Percentiles rank a stretch among this genome's conserved stretches.
phyloP scores from a whole-genome alignment of 2,329 filamentous ascomycete genomes.

The Biscogniauxia sp. region DNA sequence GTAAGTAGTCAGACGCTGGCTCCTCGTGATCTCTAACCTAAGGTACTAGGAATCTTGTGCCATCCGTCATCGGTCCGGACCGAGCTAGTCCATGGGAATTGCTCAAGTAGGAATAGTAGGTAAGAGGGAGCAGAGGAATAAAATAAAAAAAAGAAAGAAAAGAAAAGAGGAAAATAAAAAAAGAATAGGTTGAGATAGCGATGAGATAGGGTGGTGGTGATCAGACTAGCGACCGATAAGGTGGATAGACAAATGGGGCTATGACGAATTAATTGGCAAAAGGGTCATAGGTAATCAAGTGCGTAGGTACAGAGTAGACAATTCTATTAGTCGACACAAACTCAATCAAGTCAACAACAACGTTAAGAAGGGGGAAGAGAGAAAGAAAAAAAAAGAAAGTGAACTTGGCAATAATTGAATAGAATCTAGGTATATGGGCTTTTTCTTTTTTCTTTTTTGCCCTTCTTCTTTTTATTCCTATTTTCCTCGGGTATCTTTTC shows the following conservation, averaged over 20 bases:
- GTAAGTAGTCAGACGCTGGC: slow-evolving; percentile 25
- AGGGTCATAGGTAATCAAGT: background rate
- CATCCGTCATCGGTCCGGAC: slow-evolving; percentile 33
- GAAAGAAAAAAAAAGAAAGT: too few relatives aligned
- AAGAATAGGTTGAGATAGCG: background rate
- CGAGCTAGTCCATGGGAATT: slow-evolving; percentile 14
- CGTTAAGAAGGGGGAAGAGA: too few relatives aligned
- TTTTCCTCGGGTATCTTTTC: too few relatives aligned
- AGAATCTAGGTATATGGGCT: too few relatives aligned
- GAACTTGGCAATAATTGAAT: too few relatives aligned
- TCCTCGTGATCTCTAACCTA: slow-evolving; percentile 27
- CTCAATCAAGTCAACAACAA: background rate
- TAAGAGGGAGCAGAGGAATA: background rate
- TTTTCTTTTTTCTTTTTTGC: too few relatives aligned
- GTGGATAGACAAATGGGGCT: background rate
- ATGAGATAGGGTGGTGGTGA: background rate
- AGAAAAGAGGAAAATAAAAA: background rate
- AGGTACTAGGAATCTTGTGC: slow-evolving; percentile 22
- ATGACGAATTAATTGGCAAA: background rate
- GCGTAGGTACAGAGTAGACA: background rate
- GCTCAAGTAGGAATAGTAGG: slow-evolving; percentile 15
- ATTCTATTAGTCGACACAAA: background rate
- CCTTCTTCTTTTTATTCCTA: too few relatives aligned
- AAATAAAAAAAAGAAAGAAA: background rate
- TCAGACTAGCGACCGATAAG: background rate